Percentiles rank a stretch among this genome's conserved stretches.
Evolutionary conservation across 371 early-diverging fungal species (phyloP).

Genomic region (Chytridiales sp.): DNA sequence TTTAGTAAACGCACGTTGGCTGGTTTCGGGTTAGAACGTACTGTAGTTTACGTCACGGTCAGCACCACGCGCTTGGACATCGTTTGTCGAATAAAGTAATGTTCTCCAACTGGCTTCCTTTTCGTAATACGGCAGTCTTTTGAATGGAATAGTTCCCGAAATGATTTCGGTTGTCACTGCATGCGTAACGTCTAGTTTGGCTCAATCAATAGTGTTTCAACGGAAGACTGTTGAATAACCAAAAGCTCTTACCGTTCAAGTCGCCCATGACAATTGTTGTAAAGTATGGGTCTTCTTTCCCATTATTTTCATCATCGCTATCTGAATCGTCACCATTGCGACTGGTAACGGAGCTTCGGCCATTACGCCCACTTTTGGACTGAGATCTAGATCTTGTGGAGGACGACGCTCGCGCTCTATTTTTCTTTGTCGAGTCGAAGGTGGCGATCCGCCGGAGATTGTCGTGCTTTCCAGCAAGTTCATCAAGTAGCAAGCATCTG

Average conservation of each 20-base stretch:
- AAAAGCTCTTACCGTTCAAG: slow-evolving; percentile 7
- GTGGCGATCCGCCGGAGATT: not conserved
- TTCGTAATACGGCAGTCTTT: slow-evolving; percentile 13
- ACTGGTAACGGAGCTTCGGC: not conserved
- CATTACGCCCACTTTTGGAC: not conserved
- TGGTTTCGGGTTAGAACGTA: too few relatives aligned
- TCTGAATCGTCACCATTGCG: too few relatives aligned
- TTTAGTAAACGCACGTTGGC: too few relatives aligned
- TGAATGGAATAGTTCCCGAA: slow-evolving; percentile 17
- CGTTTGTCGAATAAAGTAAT: slow-evolving; percentile 11
- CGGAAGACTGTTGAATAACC: slow-evolving; percentile 1
- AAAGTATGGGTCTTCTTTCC: not conserved
- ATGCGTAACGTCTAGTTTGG: not conserved
- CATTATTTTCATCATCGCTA: too few relatives aligned
- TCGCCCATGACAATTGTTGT: slow-evolving; percentile 22
- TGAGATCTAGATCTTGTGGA: not conserved
- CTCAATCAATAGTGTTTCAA: too few relatives aligned
- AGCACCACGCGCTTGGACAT: slow-evolving; percentile 15
- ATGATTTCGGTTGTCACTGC: slow-evolving; percentile 1
- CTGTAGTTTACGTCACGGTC: slow-evolving; percentile 20
- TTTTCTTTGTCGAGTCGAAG: not conserved
- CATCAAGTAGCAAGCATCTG: slow-evolving; percentile 18
- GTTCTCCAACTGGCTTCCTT: slow-evolving; percentile 16
- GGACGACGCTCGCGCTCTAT: not conserved
- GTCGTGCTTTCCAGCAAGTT: slow-evolving; percentile 16